Evolutionary conservation across 306 rosid species (phyloP).

Genomic region (Begonia fuchsioides): DNA sequence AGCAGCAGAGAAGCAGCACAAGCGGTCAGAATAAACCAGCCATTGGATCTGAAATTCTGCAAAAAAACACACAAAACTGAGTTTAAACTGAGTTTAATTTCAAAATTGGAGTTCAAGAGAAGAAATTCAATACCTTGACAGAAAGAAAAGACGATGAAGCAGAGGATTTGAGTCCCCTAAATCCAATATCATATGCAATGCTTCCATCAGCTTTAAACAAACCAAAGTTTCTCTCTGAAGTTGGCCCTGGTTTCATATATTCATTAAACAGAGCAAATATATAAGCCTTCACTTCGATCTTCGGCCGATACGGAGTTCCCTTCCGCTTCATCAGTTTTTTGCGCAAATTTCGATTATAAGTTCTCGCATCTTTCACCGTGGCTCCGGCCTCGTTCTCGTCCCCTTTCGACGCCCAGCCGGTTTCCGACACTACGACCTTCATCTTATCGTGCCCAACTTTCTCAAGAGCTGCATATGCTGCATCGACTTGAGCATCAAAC

Average conservation of each 20-base stretch:
- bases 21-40: slow-evolving; percentile 30
- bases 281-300: slow-evolving; percentile 47
- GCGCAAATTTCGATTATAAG: slow-evolving; percentile 45
- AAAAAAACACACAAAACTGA: neutral
- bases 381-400: slow-evolving; percentile 72
- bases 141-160: slow-evolving; percentile 51
- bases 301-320: slow-evolving; percentile 84
- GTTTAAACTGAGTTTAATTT: too few relatives aligned
- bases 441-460: slow-evolving; percentile 54
- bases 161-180: slow-evolving; percentile 58
- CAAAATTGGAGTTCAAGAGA: slow-evolving; percentile 1
- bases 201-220: slow-evolving; percentile 89
- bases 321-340: slow-evolving; percentile 53
- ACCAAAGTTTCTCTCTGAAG: slow-evolving; percentile 87
- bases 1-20: slow-evolving; percentile 35
- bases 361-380: slow-evolving; percentile 32
- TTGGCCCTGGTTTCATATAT: slow-evolving; percentile 79
- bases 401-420: slow-evolving; percentile 90
- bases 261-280: slow-evolving; percentile 85
- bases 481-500: slow-evolving; percentile 80
- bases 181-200: slow-evolving; percentile 71
- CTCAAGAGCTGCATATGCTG: slow-evolving; percentile 72
- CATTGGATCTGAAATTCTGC: slow-evolving; percentile 37
- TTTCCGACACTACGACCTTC: slow-evolving; percentile 76
- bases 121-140: slow-evolving; percentile 36